Conservation (phyloP, 208 protist species). For the Trypanosoma brucei region DNA sequence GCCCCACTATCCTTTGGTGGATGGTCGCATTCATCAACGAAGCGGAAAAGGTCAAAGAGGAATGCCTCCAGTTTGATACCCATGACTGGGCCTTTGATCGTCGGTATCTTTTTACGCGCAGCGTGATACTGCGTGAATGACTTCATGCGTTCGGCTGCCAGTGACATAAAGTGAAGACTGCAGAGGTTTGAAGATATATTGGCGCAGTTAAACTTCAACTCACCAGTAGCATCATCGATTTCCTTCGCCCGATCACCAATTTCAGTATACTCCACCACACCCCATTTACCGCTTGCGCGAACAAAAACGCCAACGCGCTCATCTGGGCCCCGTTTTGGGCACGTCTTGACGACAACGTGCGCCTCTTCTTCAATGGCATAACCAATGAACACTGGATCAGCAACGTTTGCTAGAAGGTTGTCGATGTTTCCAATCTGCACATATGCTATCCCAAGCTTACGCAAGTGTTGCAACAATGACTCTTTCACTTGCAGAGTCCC, state of each 20-base stretch:
- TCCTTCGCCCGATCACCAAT: constrained; percentile 75
- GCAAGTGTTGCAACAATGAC: constrained; percentile 79
- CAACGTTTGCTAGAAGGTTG: constrained; percentile 94
- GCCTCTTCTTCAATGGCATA: constrained; percentile 45
- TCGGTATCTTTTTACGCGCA: constrained; percentile 95
- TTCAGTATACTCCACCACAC: constrained; percentile 98
- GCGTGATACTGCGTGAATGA: constrained; percentile 85
- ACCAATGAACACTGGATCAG: constrained; percentile 94
- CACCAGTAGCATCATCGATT: constrained; percentile 54
- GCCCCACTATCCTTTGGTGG: constrained; percentile 4
- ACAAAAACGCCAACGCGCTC: constrained; percentile 97
- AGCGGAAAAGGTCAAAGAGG: constrained; percentile 96
- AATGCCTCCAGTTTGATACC: constrained; percentile 97
- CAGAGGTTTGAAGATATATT: constrained; percentile 97
- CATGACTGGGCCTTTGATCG: constrained; percentile 38
- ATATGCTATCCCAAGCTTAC: constrained; percentile 79
- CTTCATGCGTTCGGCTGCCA: constrained; percentile 47
- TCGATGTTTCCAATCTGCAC: constrained; percentile 96
- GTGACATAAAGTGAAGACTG: constrained; percentile 64
- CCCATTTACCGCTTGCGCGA: constrained; percentile 59
- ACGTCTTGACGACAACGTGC: constrained; percentile 93
- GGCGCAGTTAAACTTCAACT: constrained; percentile 91
- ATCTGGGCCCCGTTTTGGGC: constrained; percentile 70
- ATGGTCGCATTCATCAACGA: constrained; percentile 37
- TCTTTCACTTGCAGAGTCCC: constrained; percentile 2